phyloP scores from a whole-genome alignment of 1,284 basidiomycete species.

The Coniferiporia sulphurascens region DNA sequence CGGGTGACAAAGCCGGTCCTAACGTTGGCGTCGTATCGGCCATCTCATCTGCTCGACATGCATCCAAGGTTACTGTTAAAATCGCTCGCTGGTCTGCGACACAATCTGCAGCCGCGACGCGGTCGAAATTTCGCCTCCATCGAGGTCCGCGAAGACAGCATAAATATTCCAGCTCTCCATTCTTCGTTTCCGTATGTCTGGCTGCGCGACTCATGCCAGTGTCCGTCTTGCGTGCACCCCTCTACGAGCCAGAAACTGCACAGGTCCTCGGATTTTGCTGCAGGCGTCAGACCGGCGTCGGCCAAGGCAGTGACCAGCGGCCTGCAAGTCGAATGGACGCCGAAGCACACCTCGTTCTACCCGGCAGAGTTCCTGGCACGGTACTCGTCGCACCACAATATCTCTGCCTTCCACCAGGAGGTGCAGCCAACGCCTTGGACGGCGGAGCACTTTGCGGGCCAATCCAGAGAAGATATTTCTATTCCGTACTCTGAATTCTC shows the following conservation, averaged over 20 bases:
- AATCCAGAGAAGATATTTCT: constrained; percentile 28
- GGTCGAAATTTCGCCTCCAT: not conserved
- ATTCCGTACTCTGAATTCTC: constrained; percentile 45
- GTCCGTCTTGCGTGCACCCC: constrained; percentile 58
- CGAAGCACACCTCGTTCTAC: constrained; percentile 56
- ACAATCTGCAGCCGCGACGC: not conserved
- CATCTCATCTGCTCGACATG: too few relatives aligned
- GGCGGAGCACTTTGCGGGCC: constrained; percentile 30
- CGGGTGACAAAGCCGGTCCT: too few relatives aligned
- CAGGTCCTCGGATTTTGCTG: constrained; percentile 59
- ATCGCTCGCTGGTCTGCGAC: not conserved
- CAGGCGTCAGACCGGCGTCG: constrained; percentile 40
- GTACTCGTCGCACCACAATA: constrained; percentile 30
- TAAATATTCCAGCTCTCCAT: constrained; percentile 5
- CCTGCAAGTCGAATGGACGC: constrained; percentile 50
- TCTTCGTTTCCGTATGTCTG: constrained; percentile 14
- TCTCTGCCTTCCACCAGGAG: constrained; percentile 39
- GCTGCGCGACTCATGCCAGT: constrained; percentile 37
- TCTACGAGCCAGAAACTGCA: constrained; percentile 77
- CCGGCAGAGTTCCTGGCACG: constrained; percentile 43
- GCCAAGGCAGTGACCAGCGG: constrained; percentile 29
- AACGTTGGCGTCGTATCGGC: too few relatives aligned
- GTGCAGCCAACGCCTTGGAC: constrained; percentile 34
- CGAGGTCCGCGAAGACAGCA: not conserved
- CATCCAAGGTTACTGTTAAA: not conserved